These are phyloP conservation scores for Chytriomyces confervae DNA, from an alignment of 192 early-diverging fungal species.

Conservation along the genomic window DNA sequence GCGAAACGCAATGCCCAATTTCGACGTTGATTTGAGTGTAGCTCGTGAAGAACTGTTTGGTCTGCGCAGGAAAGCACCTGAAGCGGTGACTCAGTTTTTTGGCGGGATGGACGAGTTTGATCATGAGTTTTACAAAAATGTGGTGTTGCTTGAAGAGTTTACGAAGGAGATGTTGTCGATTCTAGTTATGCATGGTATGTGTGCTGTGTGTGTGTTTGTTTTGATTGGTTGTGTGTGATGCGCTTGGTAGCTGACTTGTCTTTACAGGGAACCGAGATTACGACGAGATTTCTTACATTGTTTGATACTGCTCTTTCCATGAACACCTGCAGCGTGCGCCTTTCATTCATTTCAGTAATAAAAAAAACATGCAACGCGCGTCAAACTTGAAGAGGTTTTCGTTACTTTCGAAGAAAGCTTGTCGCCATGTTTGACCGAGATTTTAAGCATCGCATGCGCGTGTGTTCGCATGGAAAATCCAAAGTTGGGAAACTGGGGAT, in stretches of 20 bases:
- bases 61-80: conserved; percentile 35
- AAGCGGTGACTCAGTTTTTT: neutral
- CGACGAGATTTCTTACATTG: conserved; percentile 13
- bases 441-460: no score
- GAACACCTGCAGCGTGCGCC: no score
- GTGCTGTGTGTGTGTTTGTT: neutral
- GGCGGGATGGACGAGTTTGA: conserved; percentile 40
- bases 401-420: no score
- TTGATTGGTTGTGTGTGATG: neutral
- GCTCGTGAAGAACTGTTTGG: conserved; percentile 62
- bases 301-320: no score
- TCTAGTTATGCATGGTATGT: conserved; percentile 50
- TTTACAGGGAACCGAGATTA: conserved; percentile 24
- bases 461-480: no score
- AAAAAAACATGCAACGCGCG: no score
- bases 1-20: conserved; percentile 61
- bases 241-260: neutral
- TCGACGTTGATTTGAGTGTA: conserved; percentile 63
- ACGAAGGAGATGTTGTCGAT: conserved; percentile 90
- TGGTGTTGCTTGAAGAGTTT: conserved; percentile 89
- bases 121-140: conserved; percentile 79
- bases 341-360: no score
- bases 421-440: no score
- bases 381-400: no score
- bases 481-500: no score